Percentiles rank a stretch among this genome's conserved stretches.
phyloP scores from a whole-genome alignment of 2,329 filamentous ascomycete genomes.

The Dendrostoma leiphaemia region DNA sequence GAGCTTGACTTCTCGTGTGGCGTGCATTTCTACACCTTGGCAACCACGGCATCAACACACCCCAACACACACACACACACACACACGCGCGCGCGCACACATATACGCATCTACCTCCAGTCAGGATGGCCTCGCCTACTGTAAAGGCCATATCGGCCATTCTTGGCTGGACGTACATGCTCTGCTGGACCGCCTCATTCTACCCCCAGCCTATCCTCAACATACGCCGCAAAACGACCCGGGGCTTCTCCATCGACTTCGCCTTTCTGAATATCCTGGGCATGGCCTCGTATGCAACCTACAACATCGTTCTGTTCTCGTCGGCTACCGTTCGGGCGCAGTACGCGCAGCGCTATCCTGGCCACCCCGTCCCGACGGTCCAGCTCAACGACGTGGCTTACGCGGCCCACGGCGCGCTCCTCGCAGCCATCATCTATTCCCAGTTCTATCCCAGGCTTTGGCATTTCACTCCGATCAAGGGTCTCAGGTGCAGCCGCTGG shows the following conservation, averaged over 20 bases:
- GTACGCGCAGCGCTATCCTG: slow-evolving; percentile 7
- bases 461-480: not conserved
- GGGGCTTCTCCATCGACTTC: slow-evolving; percentile 12
- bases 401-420: slow-evolving; percentile 7
- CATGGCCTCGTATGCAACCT: slow-evolving; percentile 4
- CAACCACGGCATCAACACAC: too few species aligned
- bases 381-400: slow-evolving; percentile 15
- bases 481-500: slow-evolving; percentile 1
- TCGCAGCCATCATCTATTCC: slow-evolving; percentile 11
- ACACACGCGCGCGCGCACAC: too few species aligned
- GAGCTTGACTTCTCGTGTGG: too few species aligned
- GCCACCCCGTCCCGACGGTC: slow-evolving; percentile 3
- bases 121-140: too few species aligned
- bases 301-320: not conserved
- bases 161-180: slow-evolving; percentile 11
- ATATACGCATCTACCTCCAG: too few species aligned
- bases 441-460: slow-evolving; percentile 12
- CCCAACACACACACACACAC: too few species aligned
- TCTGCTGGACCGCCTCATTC: slow-evolving; percentile 6
- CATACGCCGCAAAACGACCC: slow-evolving; percentile 4
- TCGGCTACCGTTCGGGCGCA: slow-evolving; percentile 4
- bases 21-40: too few species aligned
- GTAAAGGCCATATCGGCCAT: slow-evolving; percentile 3
- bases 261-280: slow-evolving; percentile 7
- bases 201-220: slow-evolving; percentile 10